Conservation (phyloP, 371 early-diverging fungal genomes). For the Blakeslea trispora region DNA sequence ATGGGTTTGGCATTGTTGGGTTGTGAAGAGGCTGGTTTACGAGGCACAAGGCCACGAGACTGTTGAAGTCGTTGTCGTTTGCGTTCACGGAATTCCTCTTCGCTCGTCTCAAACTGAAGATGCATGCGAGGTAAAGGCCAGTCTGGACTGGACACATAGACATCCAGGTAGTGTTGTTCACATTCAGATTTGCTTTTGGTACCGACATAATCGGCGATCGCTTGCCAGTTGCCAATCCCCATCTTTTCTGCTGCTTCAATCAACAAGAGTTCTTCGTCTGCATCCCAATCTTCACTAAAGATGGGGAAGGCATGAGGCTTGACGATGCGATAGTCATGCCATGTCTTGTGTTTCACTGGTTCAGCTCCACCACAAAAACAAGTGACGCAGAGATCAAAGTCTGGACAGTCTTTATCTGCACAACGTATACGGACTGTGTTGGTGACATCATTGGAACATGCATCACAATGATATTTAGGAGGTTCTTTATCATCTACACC, state of each 20-base stretch:
- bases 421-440: conserved; percentile 91
- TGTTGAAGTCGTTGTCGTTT: conserved; percentile 44
- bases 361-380: conserved; percentile 93
- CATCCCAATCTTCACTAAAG: conserved; percentile 90
- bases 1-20: conserved; percentile 59
- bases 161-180: conserved; percentile 87
- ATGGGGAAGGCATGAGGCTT: conserved; percentile 88
- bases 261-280: conserved; percentile 96
- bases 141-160: conserved; percentile 73
- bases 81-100: conserved; percentile 44
- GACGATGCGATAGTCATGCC: conserved; percentile 89
- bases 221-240: conserved; percentile 98
- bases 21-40: conserved; percentile 33
- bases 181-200: conserved; percentile 89
- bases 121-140: conserved; percentile 82
- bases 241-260: conserved; percentile 90
- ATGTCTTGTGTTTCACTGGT: conserved; percentile 78
- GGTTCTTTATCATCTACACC: conserved; percentile 52
- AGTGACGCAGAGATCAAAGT: conserved; percentile 94
- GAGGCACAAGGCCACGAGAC: conserved; percentile 38
- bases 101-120: conserved; percentile 43
- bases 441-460: conserved; percentile 88
- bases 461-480: conserved; percentile 86
- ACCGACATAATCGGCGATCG: conserved; percentile 91
- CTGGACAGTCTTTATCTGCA: conserved; percentile 78